Evolutionary conservation across 495 filamentous ascomycete species (phyloP), one percentile per base, ranked within the genome.

Genomic region (Geoglossum glabrum): DNA sequence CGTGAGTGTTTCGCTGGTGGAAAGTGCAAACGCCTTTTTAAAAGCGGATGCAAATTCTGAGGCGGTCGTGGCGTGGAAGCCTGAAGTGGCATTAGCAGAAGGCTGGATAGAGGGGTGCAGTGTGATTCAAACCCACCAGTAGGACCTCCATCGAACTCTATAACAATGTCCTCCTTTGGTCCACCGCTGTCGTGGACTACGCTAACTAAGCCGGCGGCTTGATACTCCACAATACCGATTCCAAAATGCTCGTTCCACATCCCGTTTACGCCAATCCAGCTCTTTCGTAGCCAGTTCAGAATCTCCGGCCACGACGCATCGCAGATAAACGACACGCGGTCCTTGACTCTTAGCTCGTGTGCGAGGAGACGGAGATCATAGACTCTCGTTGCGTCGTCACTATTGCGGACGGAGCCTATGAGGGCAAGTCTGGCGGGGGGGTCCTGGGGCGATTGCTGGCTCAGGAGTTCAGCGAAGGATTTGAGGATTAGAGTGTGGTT

Each of bases 241-340:
- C 92, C 93, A 65, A 97, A 98, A 69, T 98, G 92, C 71, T 98
- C 92, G 65, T 95, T 97, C 92, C 93, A 98, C 92, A 98, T 98
- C 57, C 82, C 89, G 64, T 98, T 98, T 2, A 92, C 87, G 36
- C 92, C 92, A 26, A 97, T 75, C 56, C 79, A 89, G 31, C 82
- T 77, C 23, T 72, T 76, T 40, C 77, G 70, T 49, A 97, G 73
- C 78, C 86, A 87, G 25, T 80, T 74, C 13, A 93, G 75, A 45
- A 98, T 85, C 59, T 87, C 77, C 6, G 82, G 79, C 89, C 90
- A 97, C 40, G 82, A 77, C 4, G 87, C 89, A 64, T 97, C 88
- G 61, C 86, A 83, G 61, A 90, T 75, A 70, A 98, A 98, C 55
- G 86, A 78, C 31, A 93, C 87, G 21, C 77, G 68, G 38, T 92